These are phyloP conservation scores for Backusella circina DNA, from an alignment of 192 early-diverging fungal genomes.

Conservation along the genomic window DNA sequence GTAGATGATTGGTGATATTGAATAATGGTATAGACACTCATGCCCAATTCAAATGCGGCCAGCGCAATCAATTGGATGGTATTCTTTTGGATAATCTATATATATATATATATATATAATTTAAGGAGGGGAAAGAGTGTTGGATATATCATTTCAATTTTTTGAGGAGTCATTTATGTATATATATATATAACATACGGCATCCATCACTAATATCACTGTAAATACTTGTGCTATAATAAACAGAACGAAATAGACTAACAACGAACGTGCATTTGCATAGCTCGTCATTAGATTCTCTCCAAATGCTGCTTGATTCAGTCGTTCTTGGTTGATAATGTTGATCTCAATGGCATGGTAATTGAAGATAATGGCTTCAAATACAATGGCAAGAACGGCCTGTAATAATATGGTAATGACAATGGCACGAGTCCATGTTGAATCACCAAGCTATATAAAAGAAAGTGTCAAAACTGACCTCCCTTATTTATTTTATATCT, in stretches of 20 bases:
- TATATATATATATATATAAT: neutral
- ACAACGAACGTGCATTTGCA: conserved; percentile 50
- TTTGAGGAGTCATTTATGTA: too few species aligned
- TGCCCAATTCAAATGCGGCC: conserved; percentile 60
- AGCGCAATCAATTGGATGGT: conserved; percentile 88
- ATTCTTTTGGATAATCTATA: conserved; percentile 83
- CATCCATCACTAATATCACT: conserved; percentile 79
- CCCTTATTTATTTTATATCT: neutral
- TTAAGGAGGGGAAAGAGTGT: neutral
- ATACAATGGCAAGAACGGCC: conserved; percentile 30
- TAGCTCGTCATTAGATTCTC: conserved; percentile 20
- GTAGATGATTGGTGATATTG: conserved; percentile 55
- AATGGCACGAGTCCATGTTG: conserved; percentile 34
- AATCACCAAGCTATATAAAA: conserved; percentile 36
- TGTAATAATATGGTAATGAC: conserved; percentile 27
- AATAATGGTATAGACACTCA: conserved; percentile 65
- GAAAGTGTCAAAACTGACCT: neutral
- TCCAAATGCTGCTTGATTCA: conserved; percentile 21
- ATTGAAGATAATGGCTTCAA: conserved; percentile 32
- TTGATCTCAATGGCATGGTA: conserved; percentile 23
- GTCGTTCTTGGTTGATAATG: conserved; percentile 24
- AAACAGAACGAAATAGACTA: conserved; percentile 87
- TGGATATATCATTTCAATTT: too few species aligned
- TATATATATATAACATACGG: conserved; percentile 49
- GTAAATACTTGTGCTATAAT: conserved; percentile 85